Conservation (phyloP, 163 green algal genomes). For the Chloromonas sp. region DNA sequence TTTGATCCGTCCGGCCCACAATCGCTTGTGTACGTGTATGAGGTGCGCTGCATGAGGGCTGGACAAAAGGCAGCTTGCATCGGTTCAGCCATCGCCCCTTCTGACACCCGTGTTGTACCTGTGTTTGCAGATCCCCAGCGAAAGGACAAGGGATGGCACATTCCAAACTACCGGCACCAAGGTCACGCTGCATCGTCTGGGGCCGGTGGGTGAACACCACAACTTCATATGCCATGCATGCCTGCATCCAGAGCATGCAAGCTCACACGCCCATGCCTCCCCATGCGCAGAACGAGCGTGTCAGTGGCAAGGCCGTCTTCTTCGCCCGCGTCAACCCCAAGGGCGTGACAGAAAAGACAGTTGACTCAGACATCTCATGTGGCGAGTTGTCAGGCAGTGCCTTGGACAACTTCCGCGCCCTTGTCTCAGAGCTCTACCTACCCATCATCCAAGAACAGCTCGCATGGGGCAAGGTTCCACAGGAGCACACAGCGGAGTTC, state of each 20-base stretch:
- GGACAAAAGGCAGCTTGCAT: background rate
- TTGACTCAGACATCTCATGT: conserved; percentile 54
- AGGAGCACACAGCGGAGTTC: conserved; percentile 44
- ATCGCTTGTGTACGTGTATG: conserved; percentile 60
- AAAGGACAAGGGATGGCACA: conserved; percentile 46
- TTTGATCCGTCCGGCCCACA: conserved; percentile 47
- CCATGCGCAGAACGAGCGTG: conserved; percentile 39
- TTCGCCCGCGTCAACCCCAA: conserved; percentile 66
- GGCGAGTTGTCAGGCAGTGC: conserved; percentile 49
- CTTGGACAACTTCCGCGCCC: conserved; percentile 57
- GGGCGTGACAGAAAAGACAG: conserved; percentile 58
- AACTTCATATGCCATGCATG: conserved; percentile 1
- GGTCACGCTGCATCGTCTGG: conserved; percentile 32
- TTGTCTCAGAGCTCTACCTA: conserved; percentile 72
- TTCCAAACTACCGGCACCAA: conserved; percentile 32
- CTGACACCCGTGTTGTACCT: background rate
- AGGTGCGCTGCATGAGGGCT: conserved; percentile 29
- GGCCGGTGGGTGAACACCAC: conserved; percentile 21
- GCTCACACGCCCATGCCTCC: background rate
- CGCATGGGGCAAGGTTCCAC: conserved; percentile 11
- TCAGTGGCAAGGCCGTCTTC: conserved; percentile 63
- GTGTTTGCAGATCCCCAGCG: conserved; percentile 32
- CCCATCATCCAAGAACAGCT: conserved; percentile 61
- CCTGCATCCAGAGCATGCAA: background rate
- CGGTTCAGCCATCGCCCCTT: too few species aligned